Percentiles rank a stretch among this genome's conserved stretches.
Conservation (phyloP, 2,329 filamentous ascomycete genomes). For the Hypoxylon sp. region DNA sequence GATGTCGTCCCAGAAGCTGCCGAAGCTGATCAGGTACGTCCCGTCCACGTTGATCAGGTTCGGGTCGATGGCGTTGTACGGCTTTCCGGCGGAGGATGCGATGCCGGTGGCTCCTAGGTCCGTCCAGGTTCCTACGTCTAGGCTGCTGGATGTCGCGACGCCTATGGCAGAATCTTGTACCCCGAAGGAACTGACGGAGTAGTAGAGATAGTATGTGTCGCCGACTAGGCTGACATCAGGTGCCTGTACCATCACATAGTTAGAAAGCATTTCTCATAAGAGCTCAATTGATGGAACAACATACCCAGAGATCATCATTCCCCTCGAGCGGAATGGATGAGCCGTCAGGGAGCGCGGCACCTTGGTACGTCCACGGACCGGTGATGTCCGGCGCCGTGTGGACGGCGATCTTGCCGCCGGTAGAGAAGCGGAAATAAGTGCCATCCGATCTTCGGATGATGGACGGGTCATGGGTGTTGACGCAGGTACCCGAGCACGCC, state of each 20-base stretch:
- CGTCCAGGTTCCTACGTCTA: conserved; percentile 66
- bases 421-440: conserved; percentile 54
- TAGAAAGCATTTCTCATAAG: too few species aligned
- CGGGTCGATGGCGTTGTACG: conserved; percentile 69
- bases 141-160: conserved; percentile 54
- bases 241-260: too few species aligned
- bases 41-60: conserved; percentile 57
- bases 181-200: conserved; percentile 70
- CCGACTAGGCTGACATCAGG: conserved; percentile 69
- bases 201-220: conserved; percentile 70
- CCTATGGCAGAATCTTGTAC: conserved; percentile 70
- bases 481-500: conserved; percentile 52
- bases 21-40: conserved; percentile 65
- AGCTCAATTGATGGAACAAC: too few species aligned
- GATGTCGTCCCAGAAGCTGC: conserved; percentile 73
- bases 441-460: conserved; percentile 53
- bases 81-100: conserved; percentile 50
- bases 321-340: conserved; percentile 49
- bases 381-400: conserved; percentile 49
- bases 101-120: conserved; percentile 66
- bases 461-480: conserved; percentile 52
- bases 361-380: conserved; percentile 53
- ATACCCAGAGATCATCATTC: conserved; percentile 52
- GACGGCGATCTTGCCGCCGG: conserved; percentile 51
- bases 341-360: conserved; percentile 49